phyloP scores from a whole-genome alignment of 345 rosid genomes.

The Linum trigynum region DNA sequence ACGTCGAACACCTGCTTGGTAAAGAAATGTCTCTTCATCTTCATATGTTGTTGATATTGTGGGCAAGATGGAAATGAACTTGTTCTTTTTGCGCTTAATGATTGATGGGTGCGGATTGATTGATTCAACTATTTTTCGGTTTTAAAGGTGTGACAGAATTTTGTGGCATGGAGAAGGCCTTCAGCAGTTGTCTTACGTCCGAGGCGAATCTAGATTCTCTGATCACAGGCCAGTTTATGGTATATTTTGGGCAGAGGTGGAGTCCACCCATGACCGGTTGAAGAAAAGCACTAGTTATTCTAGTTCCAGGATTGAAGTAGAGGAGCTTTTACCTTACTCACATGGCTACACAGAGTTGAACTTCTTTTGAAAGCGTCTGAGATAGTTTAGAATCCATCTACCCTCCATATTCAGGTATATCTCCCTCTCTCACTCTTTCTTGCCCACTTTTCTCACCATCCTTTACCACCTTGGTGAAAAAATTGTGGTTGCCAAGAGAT shows the following conservation, averaged over 20 bases:
- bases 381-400: neutral
- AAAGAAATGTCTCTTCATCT: conserved; percentile 15
- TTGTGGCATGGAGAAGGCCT: conserved; percentile 95
- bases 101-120: conserved; percentile 16
- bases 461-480: conserved; percentile 10
- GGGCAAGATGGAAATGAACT: too few relatives aligned
- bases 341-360: conserved; percentile 89
- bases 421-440: conserved; percentile 13
- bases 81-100: neutral
- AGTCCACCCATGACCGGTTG: conserved; percentile 59
- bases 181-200: conserved; percentile 76
- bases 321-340: conserved; percentile 85
- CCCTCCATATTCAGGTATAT: conserved; percentile 14
- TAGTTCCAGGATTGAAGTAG: conserved; percentile 68
- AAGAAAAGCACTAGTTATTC: conserved; percentile 69
- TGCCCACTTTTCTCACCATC: conserved; percentile 9
- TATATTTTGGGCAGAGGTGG: conserved; percentile 85
- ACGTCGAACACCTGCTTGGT: conserved; percentile 99
- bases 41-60: neutral
- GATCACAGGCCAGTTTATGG: conserved; percentile 99
- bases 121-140: neutral
- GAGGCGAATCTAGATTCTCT: conserved; percentile 91
- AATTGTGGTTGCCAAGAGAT: conserved; percentile 17
- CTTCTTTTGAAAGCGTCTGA: conserved; percentile 49
- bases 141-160: conserved; percentile 85